phyloP scores from a whole-genome alignment of 768 basidiomycete species.

The Pisolithus microcarpus region DNA sequence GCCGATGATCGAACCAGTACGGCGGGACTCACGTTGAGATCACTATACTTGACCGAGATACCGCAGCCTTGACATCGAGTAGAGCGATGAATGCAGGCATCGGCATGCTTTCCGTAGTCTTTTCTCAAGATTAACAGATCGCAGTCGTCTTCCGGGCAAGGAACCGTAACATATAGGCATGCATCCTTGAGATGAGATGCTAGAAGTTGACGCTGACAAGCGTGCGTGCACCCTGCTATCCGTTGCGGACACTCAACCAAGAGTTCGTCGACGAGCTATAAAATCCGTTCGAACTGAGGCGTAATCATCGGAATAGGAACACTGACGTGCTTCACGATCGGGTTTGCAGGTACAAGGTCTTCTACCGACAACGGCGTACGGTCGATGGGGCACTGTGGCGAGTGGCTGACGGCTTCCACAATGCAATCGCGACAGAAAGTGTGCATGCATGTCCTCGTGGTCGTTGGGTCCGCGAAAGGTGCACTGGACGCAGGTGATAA shows the following conservation, averaged over 20 bases:
- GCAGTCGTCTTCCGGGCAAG: slow-evolving; percentile 45
- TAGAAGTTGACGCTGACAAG: slow-evolving; percentile 63
- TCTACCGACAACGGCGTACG: slow-evolving; percentile 53
- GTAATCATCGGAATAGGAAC: neutral
- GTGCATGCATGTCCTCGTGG: slow-evolving; percentile 69
- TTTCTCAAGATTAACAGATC: slow-evolving; percentile 36
- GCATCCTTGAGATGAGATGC: slow-evolving; percentile 51
- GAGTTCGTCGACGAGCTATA: slow-evolving; percentile 78
- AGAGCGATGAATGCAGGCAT: slow-evolving; percentile 30
- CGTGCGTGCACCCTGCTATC: slow-evolving; percentile 51
- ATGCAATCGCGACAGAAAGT: slow-evolving; percentile 88
- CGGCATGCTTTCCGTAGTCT: slow-evolving; percentile 38
- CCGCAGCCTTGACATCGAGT: slow-evolving; percentile 36
- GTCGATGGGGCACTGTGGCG: slow-evolving; percentile 78
- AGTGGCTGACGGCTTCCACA: slow-evolving; percentile 55
- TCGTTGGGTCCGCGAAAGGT: slow-evolving; percentile 72
- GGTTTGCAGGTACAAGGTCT: slow-evolving; percentile 62
- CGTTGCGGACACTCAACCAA: slow-evolving; percentile 63
- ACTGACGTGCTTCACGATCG: slow-evolving; percentile 58
- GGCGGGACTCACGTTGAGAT: slow-evolving; percentile 31
- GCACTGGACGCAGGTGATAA: slow-evolving; percentile 30
- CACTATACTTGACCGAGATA: slow-evolving; percentile 25
- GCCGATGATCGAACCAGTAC: neutral
- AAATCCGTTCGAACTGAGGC: slow-evolving; percentile 5
- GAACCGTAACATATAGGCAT: slow-evolving; percentile 51